phyloP scores from a whole-genome alignment of 805 yeast species.

The Ogataea zsoltii region DNA sequence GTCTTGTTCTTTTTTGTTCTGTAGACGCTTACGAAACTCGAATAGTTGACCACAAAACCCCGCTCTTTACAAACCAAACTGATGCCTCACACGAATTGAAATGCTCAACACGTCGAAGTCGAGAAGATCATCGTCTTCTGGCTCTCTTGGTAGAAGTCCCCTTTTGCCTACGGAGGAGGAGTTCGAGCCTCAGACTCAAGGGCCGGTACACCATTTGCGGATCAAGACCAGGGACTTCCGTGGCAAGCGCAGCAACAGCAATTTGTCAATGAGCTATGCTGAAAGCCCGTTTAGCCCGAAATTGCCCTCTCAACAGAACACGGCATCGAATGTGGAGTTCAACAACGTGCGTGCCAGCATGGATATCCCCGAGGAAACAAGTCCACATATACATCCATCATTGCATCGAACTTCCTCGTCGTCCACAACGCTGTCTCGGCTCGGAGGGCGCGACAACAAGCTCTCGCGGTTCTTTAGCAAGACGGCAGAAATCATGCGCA shows the following conservation, averaged over 20 bases:
- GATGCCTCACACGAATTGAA: background rate
- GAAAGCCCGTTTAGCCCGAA: conserved; percentile 21
- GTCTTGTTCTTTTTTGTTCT: background rate
- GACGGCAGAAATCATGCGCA: conserved; percentile 26
- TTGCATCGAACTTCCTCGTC: conserved; percentile 24
- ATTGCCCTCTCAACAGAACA: conserved; percentile 23
- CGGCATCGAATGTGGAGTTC: conserved; percentile 35
- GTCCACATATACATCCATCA: conserved; percentile 5
- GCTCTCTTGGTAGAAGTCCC: background rate
- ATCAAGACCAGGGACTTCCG: conserved; percentile 5
- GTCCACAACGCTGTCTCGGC: conserved; percentile 23
- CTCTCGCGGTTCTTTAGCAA: conserved; percentile 23
- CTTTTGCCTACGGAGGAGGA: background rate
- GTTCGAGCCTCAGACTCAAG: background rate
- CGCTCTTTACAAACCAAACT: background rate
- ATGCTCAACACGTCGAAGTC: background rate
- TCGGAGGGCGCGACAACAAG: conserved; percentile 24
- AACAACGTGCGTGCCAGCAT: conserved; percentile 30
- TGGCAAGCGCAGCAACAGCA: conserved; percentile 13
- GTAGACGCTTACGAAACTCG: background rate
- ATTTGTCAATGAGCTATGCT: conserved; percentile 9
- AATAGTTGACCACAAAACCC: no score
- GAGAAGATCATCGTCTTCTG: conserved; percentile 1
- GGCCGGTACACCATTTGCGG: background rate
- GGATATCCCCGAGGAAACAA: conserved; percentile 8